Percentiles rank a stretch among this genome's conserved stretches.
phyloP scores from a whole-genome alignment of 495 filamentous ascomycete genomes.

The Aspergillus olivimuriae region DNA sequence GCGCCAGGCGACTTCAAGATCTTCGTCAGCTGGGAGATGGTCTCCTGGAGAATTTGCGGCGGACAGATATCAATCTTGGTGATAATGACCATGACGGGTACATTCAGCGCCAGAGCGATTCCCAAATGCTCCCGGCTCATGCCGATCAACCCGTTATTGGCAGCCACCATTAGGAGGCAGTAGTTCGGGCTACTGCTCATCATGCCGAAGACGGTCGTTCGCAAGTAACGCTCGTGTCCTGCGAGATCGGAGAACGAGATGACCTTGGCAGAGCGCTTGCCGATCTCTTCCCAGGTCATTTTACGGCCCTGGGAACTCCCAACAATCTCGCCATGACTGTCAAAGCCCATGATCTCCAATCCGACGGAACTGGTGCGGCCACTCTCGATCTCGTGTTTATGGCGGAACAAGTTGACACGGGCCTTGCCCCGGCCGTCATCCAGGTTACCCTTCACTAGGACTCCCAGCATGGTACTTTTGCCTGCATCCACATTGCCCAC shows the following conservation, averaged over 20 bases:
- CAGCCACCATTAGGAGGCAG: conserved; percentile 96
- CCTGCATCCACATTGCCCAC: conserved; percentile 98
- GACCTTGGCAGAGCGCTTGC: conserved; percentile 88
- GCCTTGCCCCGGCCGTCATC: conserved; percentile 94
- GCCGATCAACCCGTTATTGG: conserved; percentile 93
- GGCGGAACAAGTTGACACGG: conserved; percentile 92
- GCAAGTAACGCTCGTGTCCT: conserved; percentile 90
- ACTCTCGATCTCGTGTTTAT: conserved; percentile 96
- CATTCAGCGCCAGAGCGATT: conserved; percentile 90
- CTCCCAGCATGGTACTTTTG: conserved; percentile 94
- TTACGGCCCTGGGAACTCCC: conserved; percentile 77
- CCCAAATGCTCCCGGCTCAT: conserved; percentile 98
- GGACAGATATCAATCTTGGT: conserved; percentile 99
- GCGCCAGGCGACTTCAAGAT: conserved; percentile 93
- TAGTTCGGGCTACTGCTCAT: conserved; percentile 95
- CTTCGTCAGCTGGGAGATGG: conserved; percentile 81
- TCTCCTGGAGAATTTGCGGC: conserved; percentile 90
- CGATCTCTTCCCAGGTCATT: conserved; percentile 97
- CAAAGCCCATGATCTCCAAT: conserved; percentile 99
- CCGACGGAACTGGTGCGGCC: conserved; percentile 94
- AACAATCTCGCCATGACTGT: conserved; percentile 80
- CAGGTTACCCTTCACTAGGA: conserved; percentile 89
- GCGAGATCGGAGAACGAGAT: conserved; percentile 95
- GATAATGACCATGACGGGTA: conserved; percentile 95
- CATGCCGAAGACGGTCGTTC: conserved; percentile 94